Evolutionary conservation across 306 rosid species (phyloP).

Genomic region (Delonix regia): DNA sequence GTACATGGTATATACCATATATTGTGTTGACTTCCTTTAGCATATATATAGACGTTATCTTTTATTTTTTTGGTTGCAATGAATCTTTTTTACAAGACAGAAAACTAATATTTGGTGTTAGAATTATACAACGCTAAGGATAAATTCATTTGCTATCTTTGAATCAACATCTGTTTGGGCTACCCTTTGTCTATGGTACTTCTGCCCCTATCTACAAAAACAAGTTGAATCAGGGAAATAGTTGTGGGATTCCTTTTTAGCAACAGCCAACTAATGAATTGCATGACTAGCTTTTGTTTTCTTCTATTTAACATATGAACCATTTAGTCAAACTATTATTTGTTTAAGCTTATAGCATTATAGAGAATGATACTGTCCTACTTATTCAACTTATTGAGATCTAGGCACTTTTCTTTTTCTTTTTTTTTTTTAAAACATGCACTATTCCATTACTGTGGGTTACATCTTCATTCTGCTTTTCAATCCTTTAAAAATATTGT

Average conservation of each 20-base stretch:
- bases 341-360: background rate
- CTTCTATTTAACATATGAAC: background rate
- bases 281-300: background rate
- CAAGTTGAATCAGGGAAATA: background rate
- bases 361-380: background rate
- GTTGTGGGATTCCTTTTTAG: background rate
- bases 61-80: background rate
- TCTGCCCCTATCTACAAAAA: background rate
- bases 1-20: slow-evolving; percentile 62
- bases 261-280: background rate
- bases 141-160: background rate
- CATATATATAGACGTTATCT: background rate
- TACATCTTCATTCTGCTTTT: background rate
- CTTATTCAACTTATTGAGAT: background rate
- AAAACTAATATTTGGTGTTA: background rate
- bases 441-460: background rate
- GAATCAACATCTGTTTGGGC: background rate
- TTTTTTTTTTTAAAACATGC: background rate
- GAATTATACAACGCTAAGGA: background rate
- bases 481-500: background rate
- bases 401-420: background rate
- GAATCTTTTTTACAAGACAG: slow-evolving; percentile 5
- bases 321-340: background rate
- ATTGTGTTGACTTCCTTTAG: background rate
- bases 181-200: slow-evolving; percentile 1